phyloP scores from a whole-genome alignment of 371 early-diverging fungal genomes.

The Lichtheimia hyalospora region DNA sequence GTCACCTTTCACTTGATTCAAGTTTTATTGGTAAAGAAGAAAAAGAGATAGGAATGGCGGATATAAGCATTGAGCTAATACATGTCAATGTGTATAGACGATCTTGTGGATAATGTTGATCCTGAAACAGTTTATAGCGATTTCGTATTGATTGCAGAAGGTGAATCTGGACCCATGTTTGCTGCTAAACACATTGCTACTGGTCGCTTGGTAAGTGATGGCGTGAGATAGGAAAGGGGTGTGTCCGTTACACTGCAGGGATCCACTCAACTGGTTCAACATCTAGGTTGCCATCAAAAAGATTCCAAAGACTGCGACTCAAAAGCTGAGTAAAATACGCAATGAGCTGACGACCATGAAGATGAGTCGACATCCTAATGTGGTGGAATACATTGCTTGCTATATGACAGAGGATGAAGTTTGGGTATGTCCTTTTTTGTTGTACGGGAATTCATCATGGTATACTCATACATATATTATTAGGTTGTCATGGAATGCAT shows the following conservation, averaged over 20 bases:
- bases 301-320: slow-evolving; percentile 59
- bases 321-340: slow-evolving; percentile 67
- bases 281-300: slow-evolving; percentile 72
- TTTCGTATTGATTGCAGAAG: slow-evolving; percentile 70
- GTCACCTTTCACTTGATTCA: slow-evolving; percentile 31
- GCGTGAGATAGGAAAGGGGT: no score
- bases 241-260: no score
- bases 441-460: background rate
- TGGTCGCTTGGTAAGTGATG: slow-evolving; percentile 30
- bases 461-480: background rate
- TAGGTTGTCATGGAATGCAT: slow-evolving; percentile 80
- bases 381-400: slow-evolving; percentile 72
- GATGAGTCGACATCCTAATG: slow-evolving; percentile 66
- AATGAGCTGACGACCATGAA: slow-evolving; percentile 75
- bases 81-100: slow-evolving; percentile 32
- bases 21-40: slow-evolving; percentile 29
- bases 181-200: slow-evolving; percentile 57
- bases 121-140: slow-evolving; percentile 49
- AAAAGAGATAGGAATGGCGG: no score
- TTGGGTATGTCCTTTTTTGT: slow-evolving; percentile 29
- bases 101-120: slow-evolving; percentile 47
- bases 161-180: slow-evolving; percentile 77
- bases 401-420: slow-evolving; percentile 60
- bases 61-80: background rate
- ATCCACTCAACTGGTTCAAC: no score